Percentiles rank a stretch among this genome's conserved stretches.
Evolutionary conservation across 1,284 basidiomycete species (phyloP).

Genomic region (Porogramme epimiltina): DNA sequence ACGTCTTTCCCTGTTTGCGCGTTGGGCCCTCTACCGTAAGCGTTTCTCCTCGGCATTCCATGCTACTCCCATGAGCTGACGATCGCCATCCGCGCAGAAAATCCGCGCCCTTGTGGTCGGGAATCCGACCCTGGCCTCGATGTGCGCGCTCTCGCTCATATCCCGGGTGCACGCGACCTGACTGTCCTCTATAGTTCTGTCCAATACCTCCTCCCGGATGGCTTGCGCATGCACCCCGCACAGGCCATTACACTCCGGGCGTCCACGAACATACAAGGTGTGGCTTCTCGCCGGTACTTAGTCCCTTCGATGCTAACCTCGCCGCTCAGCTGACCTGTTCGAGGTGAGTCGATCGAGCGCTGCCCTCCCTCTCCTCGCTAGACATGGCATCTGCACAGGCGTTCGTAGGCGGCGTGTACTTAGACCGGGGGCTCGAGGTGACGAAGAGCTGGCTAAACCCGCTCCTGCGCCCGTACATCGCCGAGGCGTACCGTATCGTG

Average conservation of each 20-base stretch:
- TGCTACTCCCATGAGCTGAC: not conserved
- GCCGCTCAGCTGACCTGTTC: constrained; percentile 66
- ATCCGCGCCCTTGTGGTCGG: constrained; percentile 70
- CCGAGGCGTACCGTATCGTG: constrained; percentile 60
- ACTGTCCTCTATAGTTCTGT: constrained; percentile 47
- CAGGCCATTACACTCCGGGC: constrained; percentile 68
- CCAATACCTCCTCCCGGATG: constrained; percentile 61
- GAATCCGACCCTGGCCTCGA: constrained; percentile 68
- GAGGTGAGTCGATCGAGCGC: constrained; percentile 51
- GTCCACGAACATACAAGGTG: constrained; percentile 71
- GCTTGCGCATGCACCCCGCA: constrained; percentile 63
- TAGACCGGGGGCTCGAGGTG: constrained; percentile 61
- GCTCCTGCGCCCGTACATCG: constrained; percentile 64
- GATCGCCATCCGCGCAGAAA: constrained; percentile 51
- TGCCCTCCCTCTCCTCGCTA: no score
- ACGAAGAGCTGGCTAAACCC: constrained; percentile 58
- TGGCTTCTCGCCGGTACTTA: constrained; percentile 14
- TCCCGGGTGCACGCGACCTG: not conserved
- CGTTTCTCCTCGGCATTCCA: not conserved
- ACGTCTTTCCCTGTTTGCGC: constrained; percentile 65
- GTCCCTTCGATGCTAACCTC: not conserved
- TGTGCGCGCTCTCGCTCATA: constrained; percentile 44
- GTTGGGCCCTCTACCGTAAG: constrained; percentile 76
- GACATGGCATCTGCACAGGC: constrained; percentile 55
- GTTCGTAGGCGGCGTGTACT: constrained; percentile 72